Conservation (phyloP, 176 grass and related monocot genomes). For the Metroxylon sagu region DNA sequence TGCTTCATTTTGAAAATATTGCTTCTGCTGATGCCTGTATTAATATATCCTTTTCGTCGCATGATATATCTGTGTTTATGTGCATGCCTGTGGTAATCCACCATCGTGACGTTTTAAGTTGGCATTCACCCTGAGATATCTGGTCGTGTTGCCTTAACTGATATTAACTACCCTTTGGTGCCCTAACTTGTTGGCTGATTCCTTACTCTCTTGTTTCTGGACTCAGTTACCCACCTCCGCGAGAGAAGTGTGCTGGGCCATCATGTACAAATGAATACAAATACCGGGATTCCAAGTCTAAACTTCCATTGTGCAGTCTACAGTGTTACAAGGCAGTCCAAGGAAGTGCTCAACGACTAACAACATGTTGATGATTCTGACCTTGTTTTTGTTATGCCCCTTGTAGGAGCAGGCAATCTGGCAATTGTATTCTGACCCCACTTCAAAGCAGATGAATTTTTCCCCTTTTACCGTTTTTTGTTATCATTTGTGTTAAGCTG, state of each 20-base stretch:
- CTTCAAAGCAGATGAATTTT: too few species aligned
- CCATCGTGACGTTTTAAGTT: too few species aligned
- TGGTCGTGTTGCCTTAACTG: slow-evolving; percentile 6
- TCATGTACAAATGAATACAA: slow-evolving; percentile 82
- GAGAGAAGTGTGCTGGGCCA: slow-evolving; percentile 90
- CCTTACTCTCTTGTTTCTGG: slow-evolving; percentile 8
- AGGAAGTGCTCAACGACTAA: slow-evolving; percentile 24
- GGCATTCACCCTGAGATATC: background rate
- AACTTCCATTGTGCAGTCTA: slow-evolving; percentile 79
- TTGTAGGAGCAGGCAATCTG: too few species aligned
- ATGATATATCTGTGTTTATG: background rate
- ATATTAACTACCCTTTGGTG: background rate
- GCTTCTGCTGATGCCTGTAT: background rate
- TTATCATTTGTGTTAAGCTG: too few species aligned
- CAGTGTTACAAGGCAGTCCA: slow-evolving; percentile 80
- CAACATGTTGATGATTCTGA: slow-evolving; percentile 34
- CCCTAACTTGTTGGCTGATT: background rate
- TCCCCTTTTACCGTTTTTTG: too few species aligned
- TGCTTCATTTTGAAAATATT: background rate
- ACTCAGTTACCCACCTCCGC: slow-evolving; percentile 84
- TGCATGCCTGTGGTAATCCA: too few species aligned
- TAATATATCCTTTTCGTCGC: background rate
- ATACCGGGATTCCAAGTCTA: slow-evolving; percentile 85
- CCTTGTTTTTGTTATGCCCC: too few species aligned
- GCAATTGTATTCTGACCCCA: too few species aligned